These are phyloP conservation scores for Eimeria nieschulzi DNA, from an alignment of 169 alveolate species.

Conservation along the genomic window DNA sequence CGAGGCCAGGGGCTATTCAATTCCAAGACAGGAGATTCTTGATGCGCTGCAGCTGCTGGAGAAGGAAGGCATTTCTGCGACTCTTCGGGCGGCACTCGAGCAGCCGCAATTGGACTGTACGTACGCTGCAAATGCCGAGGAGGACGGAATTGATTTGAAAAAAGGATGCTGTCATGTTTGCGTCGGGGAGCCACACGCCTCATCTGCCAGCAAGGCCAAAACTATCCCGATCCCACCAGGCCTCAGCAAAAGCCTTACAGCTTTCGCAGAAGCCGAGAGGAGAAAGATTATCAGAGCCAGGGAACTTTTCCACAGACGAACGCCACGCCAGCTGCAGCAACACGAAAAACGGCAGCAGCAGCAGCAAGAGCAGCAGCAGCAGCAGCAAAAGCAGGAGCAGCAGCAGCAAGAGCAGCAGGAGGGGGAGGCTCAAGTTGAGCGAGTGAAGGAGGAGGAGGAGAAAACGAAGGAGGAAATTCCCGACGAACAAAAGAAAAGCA, in stretches of 20 bases:
- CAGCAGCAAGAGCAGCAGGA: slow-evolving; percentile 19
- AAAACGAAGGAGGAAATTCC: not conserved
- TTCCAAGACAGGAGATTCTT: slow-evolving; percentile 6
- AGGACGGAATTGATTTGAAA: slow-evolving; percentile 18
- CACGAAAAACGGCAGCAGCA: not conserved
- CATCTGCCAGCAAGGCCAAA: not conserved
- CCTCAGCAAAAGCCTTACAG: slow-evolving; percentile 13
- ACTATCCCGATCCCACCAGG: slow-evolving; percentile 14
- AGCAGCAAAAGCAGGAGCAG: slow-evolving; percentile 22
- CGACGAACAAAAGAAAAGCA: not conserved
- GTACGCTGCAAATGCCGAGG: slow-evolving; percentile 21
- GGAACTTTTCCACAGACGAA: not conserved
- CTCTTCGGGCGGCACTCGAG: slow-evolving; percentile 26
- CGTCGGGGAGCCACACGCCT: slow-evolving; percentile 8
- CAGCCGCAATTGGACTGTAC: not conserved
- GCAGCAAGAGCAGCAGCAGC: slow-evolving; percentile 20
- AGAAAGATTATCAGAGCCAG: not conserved
- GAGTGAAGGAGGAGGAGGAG: not conserved
- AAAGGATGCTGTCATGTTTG: slow-evolving; percentile 11
- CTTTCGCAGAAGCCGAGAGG: not conserved
- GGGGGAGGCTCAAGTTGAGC: slow-evolving; percentile 1
- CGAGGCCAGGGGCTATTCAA: slow-evolving; percentile 24
- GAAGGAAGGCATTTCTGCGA: not conserved
- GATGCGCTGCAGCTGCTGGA: slow-evolving; percentile 55
- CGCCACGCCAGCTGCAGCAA: too few species aligned